These are phyloP conservation scores for Lipomyces starkeyi DNA, from an alignment of 805 yeast genomes.

Conservation along the genomic window DNA sequence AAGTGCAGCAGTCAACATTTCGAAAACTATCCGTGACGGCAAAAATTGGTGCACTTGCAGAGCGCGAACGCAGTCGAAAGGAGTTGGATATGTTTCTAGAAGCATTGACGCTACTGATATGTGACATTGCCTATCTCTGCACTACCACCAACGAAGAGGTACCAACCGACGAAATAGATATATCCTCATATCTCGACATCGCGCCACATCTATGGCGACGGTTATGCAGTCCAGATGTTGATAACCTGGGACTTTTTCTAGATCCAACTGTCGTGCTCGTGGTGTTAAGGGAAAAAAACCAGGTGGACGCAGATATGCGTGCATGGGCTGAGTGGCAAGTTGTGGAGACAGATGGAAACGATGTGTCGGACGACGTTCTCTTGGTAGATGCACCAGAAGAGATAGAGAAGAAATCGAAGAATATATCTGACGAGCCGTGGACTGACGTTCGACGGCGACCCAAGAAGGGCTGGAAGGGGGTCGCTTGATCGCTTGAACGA, in stretches of 20 bases:
- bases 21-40: constrained; percentile 18
- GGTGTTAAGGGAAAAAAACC: constrained; percentile 23
- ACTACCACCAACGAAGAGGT: constrained; percentile 7
- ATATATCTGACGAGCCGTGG: constrained; percentile 18
- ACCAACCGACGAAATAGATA: constrained; percentile 6
- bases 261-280: constrained; percentile 20
- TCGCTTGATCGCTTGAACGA: background rate
- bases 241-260: constrained; percentile 6
- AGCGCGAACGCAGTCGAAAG: constrained; percentile 17
- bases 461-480: constrained; percentile 5
- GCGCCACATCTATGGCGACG: constrained; percentile 22
- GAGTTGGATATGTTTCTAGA: constrained; percentile 31
- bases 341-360: constrained; percentile 28
- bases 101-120: constrained; percentile 28
- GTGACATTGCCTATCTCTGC: constrained; percentile 28
- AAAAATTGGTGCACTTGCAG: constrained; percentile 11
- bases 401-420: background rate
- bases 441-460: constrained; percentile 26
- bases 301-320: constrained; percentile 24
- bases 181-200: constrained; percentile 18
- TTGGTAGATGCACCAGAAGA: constrained; percentile 15
- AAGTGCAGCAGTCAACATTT: constrained; percentile 1
- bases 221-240: constrained; percentile 9
- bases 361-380: constrained; percentile 17
- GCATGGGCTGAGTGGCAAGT: constrained; percentile 35